These are phyloP conservation scores for Aspergillus cavernicola DNA, from an alignment of 495 filamentous ascomycete genomes.

Conservation along the genomic window DNA sequence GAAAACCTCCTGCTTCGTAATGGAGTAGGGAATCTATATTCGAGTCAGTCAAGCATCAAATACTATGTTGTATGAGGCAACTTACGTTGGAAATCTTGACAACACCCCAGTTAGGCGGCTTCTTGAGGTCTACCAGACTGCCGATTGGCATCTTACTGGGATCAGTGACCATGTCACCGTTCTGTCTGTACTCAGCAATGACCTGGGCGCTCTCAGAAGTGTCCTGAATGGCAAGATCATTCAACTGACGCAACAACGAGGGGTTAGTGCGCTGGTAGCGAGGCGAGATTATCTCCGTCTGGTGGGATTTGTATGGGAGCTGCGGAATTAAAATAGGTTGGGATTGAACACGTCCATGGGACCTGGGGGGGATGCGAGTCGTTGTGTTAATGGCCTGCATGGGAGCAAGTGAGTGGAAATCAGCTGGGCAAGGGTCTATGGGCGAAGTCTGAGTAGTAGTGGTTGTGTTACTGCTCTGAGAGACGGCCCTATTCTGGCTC, in stretches of 20 bases:
- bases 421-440: neutral
- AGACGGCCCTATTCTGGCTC: neutral
- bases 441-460: neutral
- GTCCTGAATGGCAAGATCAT: conserved; percentile 1
- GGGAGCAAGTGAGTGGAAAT: neutral
- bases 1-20: conserved; percentile 63
- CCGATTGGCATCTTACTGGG: conserved; percentile 27
- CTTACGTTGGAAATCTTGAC: conserved; percentile 47
- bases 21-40: conserved; percentile 62
- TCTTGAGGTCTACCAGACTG: conserved; percentile 12
- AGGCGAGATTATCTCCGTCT: conserved; percentile 8
- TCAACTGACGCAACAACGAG: neutral
- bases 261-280: neutral
- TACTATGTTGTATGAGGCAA: conserved; percentile 1
- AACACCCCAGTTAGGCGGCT: conserved; percentile 36
- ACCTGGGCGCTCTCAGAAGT: neutral
- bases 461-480: neutral
- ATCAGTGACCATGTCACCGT: conserved; percentile 6
- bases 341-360: neutral
- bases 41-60: conserved; percentile 5
- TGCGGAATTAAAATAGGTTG: neutral
- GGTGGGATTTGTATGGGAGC: neutral
- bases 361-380: neutral
- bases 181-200: neutral
- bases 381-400: neutral